Conservation (phyloP, 148 eudicot genomes). For the Rhododendron ovatum region DNA sequence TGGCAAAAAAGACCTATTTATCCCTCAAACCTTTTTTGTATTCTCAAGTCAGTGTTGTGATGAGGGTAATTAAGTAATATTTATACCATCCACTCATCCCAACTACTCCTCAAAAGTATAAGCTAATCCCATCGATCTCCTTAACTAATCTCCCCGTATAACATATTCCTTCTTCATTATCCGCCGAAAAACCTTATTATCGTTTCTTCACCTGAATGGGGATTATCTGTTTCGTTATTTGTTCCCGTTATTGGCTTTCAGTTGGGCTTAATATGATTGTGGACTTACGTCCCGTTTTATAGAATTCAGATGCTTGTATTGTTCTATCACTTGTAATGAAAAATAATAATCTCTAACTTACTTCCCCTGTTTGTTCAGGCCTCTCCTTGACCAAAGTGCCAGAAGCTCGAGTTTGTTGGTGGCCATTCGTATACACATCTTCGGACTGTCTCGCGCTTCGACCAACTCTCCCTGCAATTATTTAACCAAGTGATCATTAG, state of each 20-base stretch:
- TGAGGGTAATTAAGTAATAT: too few relatives aligned
- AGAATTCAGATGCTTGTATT: background rate
- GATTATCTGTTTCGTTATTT: background rate
- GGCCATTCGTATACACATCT: background rate
- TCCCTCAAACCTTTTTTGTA: too few relatives aligned
- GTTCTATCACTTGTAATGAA: background rate
- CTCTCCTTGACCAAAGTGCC: background rate
- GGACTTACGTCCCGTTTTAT: too few relatives aligned
- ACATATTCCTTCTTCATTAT: too few relatives aligned
- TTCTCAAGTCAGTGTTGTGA: too few relatives aligned
- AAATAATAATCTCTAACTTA: background rate
- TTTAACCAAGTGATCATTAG: background rate
- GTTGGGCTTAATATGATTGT: background rate
- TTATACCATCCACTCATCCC: too few relatives aligned
- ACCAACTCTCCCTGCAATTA: slow-evolving; percentile 3
- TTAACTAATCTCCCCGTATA: too few relatives aligned
- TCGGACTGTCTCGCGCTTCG: slow-evolving; percentile 24
- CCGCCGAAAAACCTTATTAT: too few relatives aligned
- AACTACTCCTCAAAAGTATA: too few relatives aligned
- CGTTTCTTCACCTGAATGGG: background rate
- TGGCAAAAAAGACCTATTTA: too few relatives aligned
- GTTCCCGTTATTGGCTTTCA: background rate
- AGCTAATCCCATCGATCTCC: too few relatives aligned
- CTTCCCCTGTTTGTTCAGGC: background rate
- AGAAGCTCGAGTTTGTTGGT: background rate